Evolutionary conservation across 768 basidiomycete species (phyloP).

Genomic region (Cantharellus cinnabarinus): DNA sequence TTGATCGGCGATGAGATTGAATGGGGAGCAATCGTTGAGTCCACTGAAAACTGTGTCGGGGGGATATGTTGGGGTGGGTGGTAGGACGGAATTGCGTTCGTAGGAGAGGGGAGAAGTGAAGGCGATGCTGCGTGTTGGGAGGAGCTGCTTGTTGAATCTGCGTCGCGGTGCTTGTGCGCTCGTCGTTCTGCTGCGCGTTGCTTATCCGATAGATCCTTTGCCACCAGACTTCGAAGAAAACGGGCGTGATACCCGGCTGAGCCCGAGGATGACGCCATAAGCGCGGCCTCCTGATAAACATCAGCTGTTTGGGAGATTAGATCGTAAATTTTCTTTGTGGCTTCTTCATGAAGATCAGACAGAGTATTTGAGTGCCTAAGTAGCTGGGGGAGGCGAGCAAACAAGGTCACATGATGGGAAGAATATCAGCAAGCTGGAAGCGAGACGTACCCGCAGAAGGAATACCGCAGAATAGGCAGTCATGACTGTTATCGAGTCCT

Average conservation of each 20-base stretch:
- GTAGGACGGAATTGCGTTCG: neutral
- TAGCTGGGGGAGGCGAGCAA: constrained; percentile 25
- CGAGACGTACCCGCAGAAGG: constrained; percentile 37
- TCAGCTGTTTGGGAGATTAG: constrained; percentile 52
- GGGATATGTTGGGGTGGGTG: neutral
- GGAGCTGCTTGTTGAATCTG: neutral
- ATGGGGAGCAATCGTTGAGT: neutral
- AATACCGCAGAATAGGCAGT: constrained; percentile 72
- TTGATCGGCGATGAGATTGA: neutral
- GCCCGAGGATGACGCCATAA: constrained; percentile 33
- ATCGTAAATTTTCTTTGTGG: constrained; percentile 41
- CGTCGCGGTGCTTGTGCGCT: neutral
- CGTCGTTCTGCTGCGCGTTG: constrained; percentile 20
- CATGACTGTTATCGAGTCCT: constrained; percentile 72
- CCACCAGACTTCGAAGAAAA: constrained; percentile 51
- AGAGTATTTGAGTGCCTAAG: constrained; percentile 41
- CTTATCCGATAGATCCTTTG: constrained; percentile 35
- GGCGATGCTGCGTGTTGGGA: neutral
- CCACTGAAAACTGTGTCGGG: neutral
- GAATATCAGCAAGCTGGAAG: neutral
- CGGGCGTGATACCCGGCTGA: constrained; percentile 61
- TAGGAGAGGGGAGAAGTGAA: neutral
- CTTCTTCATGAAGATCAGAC: constrained; percentile 37
- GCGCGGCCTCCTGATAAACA: constrained; percentile 54
- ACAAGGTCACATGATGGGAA: constrained; percentile 2